Percentiles rank a stretch among this genome's conserved stretches.
Evolutionary conservation across 2,329 filamentous ascomycete genomes (phyloP).

Genomic region (Chaetomiaceae sp.): DNA sequence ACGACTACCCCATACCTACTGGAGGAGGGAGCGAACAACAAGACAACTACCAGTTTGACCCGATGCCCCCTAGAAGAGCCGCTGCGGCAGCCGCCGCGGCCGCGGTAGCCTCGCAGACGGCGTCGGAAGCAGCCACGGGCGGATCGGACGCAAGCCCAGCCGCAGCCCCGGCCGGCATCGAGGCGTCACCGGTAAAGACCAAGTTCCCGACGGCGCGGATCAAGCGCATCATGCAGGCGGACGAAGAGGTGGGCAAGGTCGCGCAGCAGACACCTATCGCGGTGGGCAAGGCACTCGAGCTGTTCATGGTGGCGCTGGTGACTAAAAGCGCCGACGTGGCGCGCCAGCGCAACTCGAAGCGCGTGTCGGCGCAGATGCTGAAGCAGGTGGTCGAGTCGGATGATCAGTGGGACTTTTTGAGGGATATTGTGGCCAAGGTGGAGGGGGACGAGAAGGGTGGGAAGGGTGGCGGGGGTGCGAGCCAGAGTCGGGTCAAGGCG

Average conservation of each 20-base stretch:
- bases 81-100: conserved; percentile 31
- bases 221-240: conserved; percentile 98
- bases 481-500: conserved; percentile 34
- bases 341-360: conserved; percentile 75
- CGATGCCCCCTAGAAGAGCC: conserved; percentile 17
- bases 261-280: conserved; percentile 96
- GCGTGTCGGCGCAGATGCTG: conserved; percentile 84
- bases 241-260: conserved; percentile 97
- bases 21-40: neutral
- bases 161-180: conserved; percentile 36
- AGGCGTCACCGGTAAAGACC: conserved; percentile 74
- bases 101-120: conserved; percentile 2
- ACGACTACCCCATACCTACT: conserved; percentile 3
- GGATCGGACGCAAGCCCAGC: neutral
- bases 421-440: conserved; percentile 84
- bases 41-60: neutral
- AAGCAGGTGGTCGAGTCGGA: conserved; percentile 86
- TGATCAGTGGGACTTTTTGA: conserved; percentile 90
- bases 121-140: neutral
- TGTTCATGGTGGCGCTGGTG: conserved; percentile 96
- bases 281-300: conserved; percentile 89
- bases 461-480: conserved; percentile 19
- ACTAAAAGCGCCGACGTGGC: conserved; percentile 83
- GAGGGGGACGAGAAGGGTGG: conserved; percentile 51
- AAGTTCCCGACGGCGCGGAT: conserved; percentile 97